Base-by-base conservation (phyloP, 2,329 filamentous ascomycete genomes). In the Fusarium sublunatum region DNA sequence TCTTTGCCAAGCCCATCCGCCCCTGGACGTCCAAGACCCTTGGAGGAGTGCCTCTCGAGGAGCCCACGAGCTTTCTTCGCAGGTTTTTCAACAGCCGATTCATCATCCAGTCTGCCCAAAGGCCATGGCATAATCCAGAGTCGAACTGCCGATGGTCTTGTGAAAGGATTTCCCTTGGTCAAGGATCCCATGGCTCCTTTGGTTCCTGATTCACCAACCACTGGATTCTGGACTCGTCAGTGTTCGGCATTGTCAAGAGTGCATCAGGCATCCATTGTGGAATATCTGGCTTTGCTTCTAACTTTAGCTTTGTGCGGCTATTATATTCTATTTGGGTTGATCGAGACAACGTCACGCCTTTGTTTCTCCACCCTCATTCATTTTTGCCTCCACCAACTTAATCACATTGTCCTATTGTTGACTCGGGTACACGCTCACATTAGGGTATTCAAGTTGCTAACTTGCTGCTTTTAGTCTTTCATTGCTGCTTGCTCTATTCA, bases 401-500 rank as follows among this genome's bases (percentile, higher is more conserved):
- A 26, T 39, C 34, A 25, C 31, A 34, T 34, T 45, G 32, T 19
- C 36, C 24, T 24, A 15, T 6, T 7, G 19, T 36, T 36, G 4
- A 31, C 39, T 24, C 29, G 12, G 31, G 22, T 28, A 32, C 24
- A 34, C 15, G 11, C 15, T 31, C 40, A 9, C 28, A 15, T 19
- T 43, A 7, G 26, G 35, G 43, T 9, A 43, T 24, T 10, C 32
- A 32, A 32, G 9, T 67, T 26, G 50, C 62, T 68, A 42, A 64
- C 25, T 34, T 28, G 28, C 35, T 34, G 22, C 31, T 35, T 42
- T 40, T 52, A 61, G 67, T 46, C 57, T 54, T 53, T 65, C 44
- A 40, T 54, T 39, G 67, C 67, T 65, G 58, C 44, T 61, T 50
- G 64, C 65, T 64, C 47, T 31, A 36, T 59, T 44, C 44, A 69